Percentiles rank a stretch among this genome's conserved stretches.
Conservation (phyloP, 352 stramenopile species). For the Globisporangium carolinianum region DNA sequence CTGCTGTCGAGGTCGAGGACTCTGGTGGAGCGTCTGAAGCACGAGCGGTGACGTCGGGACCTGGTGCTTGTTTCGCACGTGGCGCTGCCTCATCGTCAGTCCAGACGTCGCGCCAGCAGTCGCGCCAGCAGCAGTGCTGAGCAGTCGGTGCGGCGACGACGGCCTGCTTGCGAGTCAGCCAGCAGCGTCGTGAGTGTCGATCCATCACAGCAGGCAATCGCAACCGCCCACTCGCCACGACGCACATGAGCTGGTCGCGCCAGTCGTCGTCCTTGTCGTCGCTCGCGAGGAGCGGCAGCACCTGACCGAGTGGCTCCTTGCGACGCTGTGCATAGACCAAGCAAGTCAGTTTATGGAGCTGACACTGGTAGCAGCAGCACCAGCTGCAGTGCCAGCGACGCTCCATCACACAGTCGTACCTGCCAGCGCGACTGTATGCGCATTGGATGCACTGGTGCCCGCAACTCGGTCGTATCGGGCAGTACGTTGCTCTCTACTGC, state of each 20-base stretch:
- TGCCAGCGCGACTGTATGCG: background rate
- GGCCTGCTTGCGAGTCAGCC: slow-evolving; percentile 15
- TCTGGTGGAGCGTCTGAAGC: slow-evolving; percentile 20
- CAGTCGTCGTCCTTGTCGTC: slow-evolving; percentile 24
- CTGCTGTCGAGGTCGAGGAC: slow-evolving; percentile 13
- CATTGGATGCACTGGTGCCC: background rate
- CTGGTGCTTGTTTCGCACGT: slow-evolving; percentile 18
- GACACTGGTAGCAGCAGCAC: background rate
- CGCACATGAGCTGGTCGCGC: slow-evolving; percentile 35
- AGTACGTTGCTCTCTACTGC: background rate
- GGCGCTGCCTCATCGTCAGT: too few relatives aligned
- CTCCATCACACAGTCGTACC: background rate
- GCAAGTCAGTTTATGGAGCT: too few relatives aligned
- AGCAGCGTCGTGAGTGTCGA: too few relatives aligned
- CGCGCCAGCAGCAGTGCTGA: slow-evolving; percentile 4
- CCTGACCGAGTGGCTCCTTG: slow-evolving; percentile 3
- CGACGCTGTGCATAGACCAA: background rate
- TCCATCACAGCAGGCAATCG: too few relatives aligned
- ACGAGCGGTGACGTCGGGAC: slow-evolving; percentile 14
- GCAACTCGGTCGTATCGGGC: background rate
- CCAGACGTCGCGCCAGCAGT: too few relatives aligned
- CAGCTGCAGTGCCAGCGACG: background rate
- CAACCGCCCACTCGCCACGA: too few relatives aligned
- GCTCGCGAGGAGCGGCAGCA: background rate
- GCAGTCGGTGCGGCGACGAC: slow-evolving; percentile 20